Conservation (phyloP, 768 basidiomycete species). For the Russula sp. region DNA sequence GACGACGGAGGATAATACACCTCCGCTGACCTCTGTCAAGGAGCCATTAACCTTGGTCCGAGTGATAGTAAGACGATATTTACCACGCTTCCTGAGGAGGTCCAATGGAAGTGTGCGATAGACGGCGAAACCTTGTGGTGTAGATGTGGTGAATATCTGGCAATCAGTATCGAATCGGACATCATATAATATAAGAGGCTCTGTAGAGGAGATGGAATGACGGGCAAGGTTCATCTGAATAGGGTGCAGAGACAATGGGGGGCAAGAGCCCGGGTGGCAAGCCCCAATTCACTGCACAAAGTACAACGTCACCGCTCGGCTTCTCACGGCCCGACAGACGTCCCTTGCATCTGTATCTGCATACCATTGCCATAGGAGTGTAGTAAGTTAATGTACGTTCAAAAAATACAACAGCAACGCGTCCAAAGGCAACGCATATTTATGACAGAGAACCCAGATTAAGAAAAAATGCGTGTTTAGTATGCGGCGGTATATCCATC, state of each 20-base stretch:
- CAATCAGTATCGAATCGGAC: slow-evolving; percentile 76
- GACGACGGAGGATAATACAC: slow-evolving; percentile 69
- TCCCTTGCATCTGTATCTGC: not conserved
- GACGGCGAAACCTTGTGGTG: slow-evolving; percentile 76
- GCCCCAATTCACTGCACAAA: not conserved
- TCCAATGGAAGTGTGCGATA: slow-evolving; percentile 72
- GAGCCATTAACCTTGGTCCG: slow-evolving; percentile 21
- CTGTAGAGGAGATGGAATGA: slow-evolving; percentile 73
- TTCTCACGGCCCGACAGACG: slow-evolving; percentile 11
- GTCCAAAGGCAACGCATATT: slow-evolving; percentile 8
- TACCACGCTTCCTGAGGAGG: slow-evolving; percentile 79
- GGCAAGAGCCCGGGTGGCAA: slow-evolving; percentile 11
- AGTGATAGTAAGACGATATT: slow-evolving; percentile 21
- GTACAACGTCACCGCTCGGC: slow-evolving; percentile 1
- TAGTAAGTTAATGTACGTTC: not conserved
- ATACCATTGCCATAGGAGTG: not conserved
- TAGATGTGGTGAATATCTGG: slow-evolving; percentile 73
- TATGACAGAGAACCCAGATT: slow-evolving; percentile 3
- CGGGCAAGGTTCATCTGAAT: slow-evolving; percentile 78
- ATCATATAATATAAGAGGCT: slow-evolving; percentile 69
- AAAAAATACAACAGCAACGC: slow-evolving; percentile 11
- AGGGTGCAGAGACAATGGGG: slow-evolving; percentile 15
- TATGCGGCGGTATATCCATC: slow-evolving; percentile 5
- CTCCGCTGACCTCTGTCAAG: slow-evolving; percentile 62
- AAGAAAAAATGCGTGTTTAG: slow-evolving; percentile 7